Conservation (phyloP, 768 basidiomycete species). For the Suillus lakei region DNA sequence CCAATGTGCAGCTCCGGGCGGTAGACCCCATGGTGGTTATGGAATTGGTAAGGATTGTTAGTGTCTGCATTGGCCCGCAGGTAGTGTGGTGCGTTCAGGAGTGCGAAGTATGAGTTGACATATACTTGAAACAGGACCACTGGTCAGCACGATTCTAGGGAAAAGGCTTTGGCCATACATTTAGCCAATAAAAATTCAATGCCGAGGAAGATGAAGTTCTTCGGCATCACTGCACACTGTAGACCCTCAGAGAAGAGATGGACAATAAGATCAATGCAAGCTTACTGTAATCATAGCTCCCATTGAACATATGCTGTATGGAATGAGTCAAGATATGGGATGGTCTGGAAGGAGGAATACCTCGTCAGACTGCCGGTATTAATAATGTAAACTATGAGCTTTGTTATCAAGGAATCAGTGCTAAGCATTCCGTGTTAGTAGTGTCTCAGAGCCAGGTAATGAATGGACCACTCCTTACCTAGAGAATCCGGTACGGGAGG, state of each 20-base stretch:
- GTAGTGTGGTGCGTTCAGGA: background rate
- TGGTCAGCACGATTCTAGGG: background rate
- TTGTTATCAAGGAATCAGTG: slow-evolving; percentile 9
- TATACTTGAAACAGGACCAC: background rate
- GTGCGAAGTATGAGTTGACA: background rate
- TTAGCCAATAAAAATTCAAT: slow-evolving; percentile 7
- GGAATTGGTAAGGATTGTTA: background rate
- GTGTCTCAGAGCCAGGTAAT: background rate
- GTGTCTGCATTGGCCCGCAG: background rate
- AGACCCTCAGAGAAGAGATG: background rate
- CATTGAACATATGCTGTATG: slow-evolving; percentile 2
- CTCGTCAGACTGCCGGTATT: slow-evolving; percentile 9
- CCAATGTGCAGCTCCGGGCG: background rate
- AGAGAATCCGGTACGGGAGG: slow-evolving; percentile 2
- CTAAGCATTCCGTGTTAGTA: background rate
- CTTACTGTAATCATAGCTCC: slow-evolving; percentile 4
- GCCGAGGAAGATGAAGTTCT: slow-evolving; percentile 7
- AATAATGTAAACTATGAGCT: background rate
- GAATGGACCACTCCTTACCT: background rate
- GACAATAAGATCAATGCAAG: background rate
- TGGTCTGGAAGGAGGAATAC: background rate
- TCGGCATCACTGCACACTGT: slow-evolving; percentile 10
- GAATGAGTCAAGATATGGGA: background rate
- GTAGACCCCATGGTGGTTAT: background rate
- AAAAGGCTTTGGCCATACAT: background rate